Evolutionary conservation across 805 yeast genomes (phyloP), one percentile per base, ranked within the genome.

Genomic region (Yueomyces sp.): DNA sequence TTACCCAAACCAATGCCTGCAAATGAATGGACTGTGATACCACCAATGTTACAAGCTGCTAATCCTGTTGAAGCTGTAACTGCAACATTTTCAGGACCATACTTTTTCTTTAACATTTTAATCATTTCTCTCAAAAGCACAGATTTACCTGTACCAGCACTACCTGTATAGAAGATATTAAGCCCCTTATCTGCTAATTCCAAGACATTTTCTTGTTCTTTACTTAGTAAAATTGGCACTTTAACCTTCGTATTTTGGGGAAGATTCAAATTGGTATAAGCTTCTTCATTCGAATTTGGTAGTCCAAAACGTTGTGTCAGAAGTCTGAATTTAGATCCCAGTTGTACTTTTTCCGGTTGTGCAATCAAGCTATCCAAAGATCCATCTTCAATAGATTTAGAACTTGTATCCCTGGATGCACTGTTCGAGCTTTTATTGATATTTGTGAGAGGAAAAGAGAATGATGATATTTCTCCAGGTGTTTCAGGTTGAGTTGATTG

Each of bases 131-230:
- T 72, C 42, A 92, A 65, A n/a, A 92, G 66, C 3, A 92, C 81
- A 1, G 98, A 90, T 58, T 92, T 92, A 57, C 98, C 98, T 0
- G 98, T 92, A 54, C 98, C 98, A 0, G 98, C 98, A 33, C 96
- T 86, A 42, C 98, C 98, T 0, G 98, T 92, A 59, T 85, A 92
- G 57, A 92, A 92, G 3, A 92, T 64, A 46, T 81, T 85, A 19
- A 68, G 64, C 0, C 94, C 87, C 27, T 67, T 56, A 39, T 74
- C 62, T 0, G 81, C 94, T 43, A 84, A 62, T 7, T 77, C 73
- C 8, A 85, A 69, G 27, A 92, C 77, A 41, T 71, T 63, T 45
- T 73, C 70, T 55, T 84, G 94, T 54, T 84, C 92, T 27, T 69
- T 69, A 50, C 77, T 72, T 7, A 76, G 54, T 5, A 58, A 46